phyloP scores from a whole-genome alignment of 306 rosid genomes.

The Quercus cerris region DNA sequence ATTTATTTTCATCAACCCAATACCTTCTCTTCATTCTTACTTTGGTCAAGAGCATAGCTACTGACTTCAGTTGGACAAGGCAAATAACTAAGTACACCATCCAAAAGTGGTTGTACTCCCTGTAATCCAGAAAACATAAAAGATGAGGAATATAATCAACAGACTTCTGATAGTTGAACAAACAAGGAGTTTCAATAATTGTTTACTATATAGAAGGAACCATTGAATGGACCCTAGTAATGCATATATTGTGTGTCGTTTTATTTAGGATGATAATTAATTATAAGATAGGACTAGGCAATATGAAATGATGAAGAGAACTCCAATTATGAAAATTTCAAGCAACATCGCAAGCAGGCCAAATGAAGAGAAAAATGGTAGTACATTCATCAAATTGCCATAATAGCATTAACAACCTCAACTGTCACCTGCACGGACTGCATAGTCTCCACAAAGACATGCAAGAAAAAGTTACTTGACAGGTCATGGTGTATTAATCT shows the following conservation, averaged over 20 bases:
- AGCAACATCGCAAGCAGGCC: not conserved
- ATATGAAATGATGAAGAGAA: too few relatives aligned
- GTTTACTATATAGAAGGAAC: not conserved
- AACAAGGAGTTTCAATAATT: not conserved
- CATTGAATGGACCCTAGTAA: not conserved
- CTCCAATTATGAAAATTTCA: not conserved
- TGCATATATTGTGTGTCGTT: not conserved
- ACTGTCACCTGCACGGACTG: not conserved
- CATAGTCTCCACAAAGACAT: not conserved
- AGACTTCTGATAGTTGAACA: conserved; percentile 3
- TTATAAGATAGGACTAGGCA: not conserved
- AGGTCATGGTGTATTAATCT: not conserved
- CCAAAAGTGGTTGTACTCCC: conserved; percentile 98
- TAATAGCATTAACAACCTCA: not conserved
- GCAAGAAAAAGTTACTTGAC: not conserved
- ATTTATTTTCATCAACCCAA: conserved; percentile 10
- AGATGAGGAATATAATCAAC: conserved; percentile 21
- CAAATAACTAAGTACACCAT: conserved; percentile 83
- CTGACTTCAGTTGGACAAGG: conserved; percentile 93
- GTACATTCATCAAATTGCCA: not conserved
- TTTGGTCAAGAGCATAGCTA: conserved; percentile 89
- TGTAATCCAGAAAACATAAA: conserved; percentile 38
- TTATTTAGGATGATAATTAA: not conserved
- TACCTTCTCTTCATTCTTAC: conserved; percentile 89
- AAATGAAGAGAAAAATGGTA: not conserved